phyloP scores from a whole-genome alignment of 78 protist species.

The Pelomyxa schiedti region DNA sequence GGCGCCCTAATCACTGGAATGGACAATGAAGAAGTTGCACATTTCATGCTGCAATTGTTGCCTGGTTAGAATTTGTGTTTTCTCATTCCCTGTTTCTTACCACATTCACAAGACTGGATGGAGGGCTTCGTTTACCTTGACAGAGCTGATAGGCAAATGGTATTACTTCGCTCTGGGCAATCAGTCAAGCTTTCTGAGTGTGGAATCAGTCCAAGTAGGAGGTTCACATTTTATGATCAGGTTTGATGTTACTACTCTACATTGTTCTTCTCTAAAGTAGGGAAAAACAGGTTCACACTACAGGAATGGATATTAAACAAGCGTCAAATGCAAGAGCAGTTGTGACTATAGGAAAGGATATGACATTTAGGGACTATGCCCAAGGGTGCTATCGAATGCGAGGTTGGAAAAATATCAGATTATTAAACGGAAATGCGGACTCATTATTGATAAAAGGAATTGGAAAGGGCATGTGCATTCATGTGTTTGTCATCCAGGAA shows the following conservation, averaged over 20 bases:
- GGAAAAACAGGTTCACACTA: slow-evolving; percentile 77
- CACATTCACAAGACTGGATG: no score
- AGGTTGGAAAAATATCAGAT: no score
- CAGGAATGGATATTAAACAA: slow-evolving; percentile 72
- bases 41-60: neutral
- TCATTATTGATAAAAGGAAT: no score
- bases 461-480: slow-evolving; percentile 57
- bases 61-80: no score
- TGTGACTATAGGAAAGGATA: slow-evolving; percentile 72
- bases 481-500: slow-evolving; percentile 45
- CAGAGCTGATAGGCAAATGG: slow-evolving; percentile 26
- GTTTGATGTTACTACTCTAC: no score
- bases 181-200: slow-evolving; percentile 41
- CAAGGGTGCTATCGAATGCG: slow-evolving; percentile 78
- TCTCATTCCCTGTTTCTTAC: no score
- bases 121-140: slow-evolving; percentile 59
- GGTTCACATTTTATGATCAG: slow-evolving; percentile 75
- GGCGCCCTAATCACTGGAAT: neutral
- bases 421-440: no score
- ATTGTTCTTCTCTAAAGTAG: no score
- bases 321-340: slow-evolving; percentile 52
- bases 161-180: slow-evolving; percentile 12
- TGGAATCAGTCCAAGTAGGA: slow-evolving; percentile 16
- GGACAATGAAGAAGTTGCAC: neutral
- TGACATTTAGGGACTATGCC: slow-evolving; percentile 72